Conservation (phyloP, 495 filamentous ascomycete genomes). For the Aspergillus baeticus region DNA sequence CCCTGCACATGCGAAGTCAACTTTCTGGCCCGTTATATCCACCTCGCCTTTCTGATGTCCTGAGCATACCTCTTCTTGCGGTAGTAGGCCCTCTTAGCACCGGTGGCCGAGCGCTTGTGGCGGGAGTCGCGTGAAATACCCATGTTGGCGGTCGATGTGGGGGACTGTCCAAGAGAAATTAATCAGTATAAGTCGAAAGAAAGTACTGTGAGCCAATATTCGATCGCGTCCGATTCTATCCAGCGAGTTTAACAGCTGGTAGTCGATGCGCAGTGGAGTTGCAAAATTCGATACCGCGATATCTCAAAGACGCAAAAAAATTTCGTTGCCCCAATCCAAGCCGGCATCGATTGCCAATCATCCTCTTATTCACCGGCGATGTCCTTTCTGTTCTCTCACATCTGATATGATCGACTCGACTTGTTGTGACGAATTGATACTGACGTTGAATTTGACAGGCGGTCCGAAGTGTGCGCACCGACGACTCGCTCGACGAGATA, state of each 20-base stretch:
- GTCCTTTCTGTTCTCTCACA: not conserved
- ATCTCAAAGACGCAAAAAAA: not conserved
- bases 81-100: constrained; percentile 94
- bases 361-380: not conserved
- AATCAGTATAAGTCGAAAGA: constrained; percentile 20
- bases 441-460: not conserved
- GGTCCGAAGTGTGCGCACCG: constrained; percentile 11
- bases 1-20: constrained; percentile 54
- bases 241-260: not conserved
- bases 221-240: not conserved
- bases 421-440: not conserved
- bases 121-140: constrained; percentile 99
- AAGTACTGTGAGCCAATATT: constrained; percentile 2
- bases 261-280: not conserved
- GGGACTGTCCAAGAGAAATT: constrained; percentile 44
- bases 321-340: not conserved
- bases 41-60: constrained; percentile 4
- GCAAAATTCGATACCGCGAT: not conserved
- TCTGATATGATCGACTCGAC: not conserved
- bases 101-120: constrained; percentile 97
- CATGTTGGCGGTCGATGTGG: constrained; percentile 72
- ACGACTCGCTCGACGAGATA: constrained; percentile 14
- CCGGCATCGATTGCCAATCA: not conserved
- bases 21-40: constrained; percentile 3
- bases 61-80: constrained; percentile 75